Evolutionary conservation across 2,329 filamentous ascomycete genomes (phyloP), one percentile per base, ranked within the genome.

Genomic region (Nannizziopsis barbatae): DNA sequence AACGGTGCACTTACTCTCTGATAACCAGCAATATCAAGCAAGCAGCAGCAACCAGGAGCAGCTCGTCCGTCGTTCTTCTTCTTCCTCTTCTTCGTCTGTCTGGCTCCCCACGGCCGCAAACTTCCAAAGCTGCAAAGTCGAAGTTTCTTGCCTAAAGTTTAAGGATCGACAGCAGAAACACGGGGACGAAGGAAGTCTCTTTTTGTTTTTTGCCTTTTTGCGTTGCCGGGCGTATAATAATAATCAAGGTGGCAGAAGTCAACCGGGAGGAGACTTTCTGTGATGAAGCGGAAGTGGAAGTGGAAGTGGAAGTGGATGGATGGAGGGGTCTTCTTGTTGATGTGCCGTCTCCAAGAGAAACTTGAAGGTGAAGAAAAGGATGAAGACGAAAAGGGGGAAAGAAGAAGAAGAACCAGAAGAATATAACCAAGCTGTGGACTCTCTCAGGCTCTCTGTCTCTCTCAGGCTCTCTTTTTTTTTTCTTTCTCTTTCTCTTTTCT

Each of bases 81-180:
- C 43, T 12, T 37, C 44, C 39, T 20, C 43, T 18, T 4, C 33
- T 15, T n/a, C 36, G 42, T 10, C 32, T 20, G 20, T n/a, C 14
- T 12, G 10, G 17, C 18, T 37, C 42, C 33, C 42, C 42, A 18
- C 42, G 42, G 22, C 22, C 22, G 22, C 22, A 12, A 22, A 33
- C 31, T 37, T 35, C 42, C 22, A 3, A 18, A 38, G 36, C 18
- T 45, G 33, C 44, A 45, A 14, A 32, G 36, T n/a, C 32, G 15
- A 14, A 46, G 44, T n/a, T 40, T 39, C 43, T 46, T 40, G 11
- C 2, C 44, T 39, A 46, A n/a, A 46, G 44, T 46, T 46, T 46
- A 20, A n/a, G 7, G 43, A 45, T 46, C 44, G 44, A 46, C 44
- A 33, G 35, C 22, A 27, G 27, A 40, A 33, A 46, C 44, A 46